Base-by-base conservation (phyloP, 73 alveolate species). In the Paramecium pentaurelia region DNA sequence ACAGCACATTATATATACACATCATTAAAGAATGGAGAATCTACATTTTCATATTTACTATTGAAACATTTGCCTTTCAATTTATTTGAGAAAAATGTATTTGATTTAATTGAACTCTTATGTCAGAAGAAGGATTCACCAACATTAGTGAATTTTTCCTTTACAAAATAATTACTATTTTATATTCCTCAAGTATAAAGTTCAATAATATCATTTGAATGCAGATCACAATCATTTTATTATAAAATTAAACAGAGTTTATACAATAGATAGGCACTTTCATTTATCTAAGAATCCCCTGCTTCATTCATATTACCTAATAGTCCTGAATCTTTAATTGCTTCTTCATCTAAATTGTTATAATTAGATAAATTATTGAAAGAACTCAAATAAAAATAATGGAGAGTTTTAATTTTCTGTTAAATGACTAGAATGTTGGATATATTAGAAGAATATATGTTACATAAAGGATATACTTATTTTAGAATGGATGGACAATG, bases 361-460 rank as follows among this genome's bases (percentile, higher is more conserved):
- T 68, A 93, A 70, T 95, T 98, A 49, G 99, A 97, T 92, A 96
- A 94, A 80, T 93, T 98, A 32, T 70, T 98, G 60, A 90, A 95
- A 92, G 96, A 96, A 42, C 93, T 98, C 54, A 90, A 93, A 14
- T 47, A 84, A n/a, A 99, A 96, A 92, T 95, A 94, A 60, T 99
- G 97, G 93, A 92, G 99, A 86, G 98, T 95, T 11, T 86, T 98
- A 60, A 98, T 98, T 45, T 98, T 98, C 94, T 98, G 99, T 89
- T 96, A 98, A 92, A 98, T 98, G 99, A 98, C 99, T 2, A 97
- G 96, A 89, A 98, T 98, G 99, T 93, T 98, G 86, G 99, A 98
- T 92, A 98, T 98, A 45, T 88, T 98, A 68, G 99, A 98, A 93
- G 99, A 98, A 87, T 98, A 94, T 94, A 93, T 98, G 97, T 80